Base-by-base conservation (phyloP, 495 filamentous ascomycete genomes). In the Hyaloscypha hepaticicola region DNA sequence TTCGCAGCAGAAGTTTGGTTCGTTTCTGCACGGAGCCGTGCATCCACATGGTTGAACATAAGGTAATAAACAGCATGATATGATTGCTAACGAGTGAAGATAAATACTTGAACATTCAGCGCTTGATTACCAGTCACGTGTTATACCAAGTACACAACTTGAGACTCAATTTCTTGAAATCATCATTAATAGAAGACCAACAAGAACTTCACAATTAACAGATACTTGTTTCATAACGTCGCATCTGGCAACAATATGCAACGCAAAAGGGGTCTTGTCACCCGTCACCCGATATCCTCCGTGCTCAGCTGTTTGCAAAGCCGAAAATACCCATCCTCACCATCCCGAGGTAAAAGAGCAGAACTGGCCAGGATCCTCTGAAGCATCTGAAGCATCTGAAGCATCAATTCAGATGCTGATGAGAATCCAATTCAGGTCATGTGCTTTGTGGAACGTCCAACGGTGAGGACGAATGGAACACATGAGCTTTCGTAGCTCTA, bases 261-360 rank as follows among this genome's bases (percentile, higher is more conserved):
- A 24, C 50, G 0, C 0, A 7, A 33, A 33, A 45, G 19, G 38
- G 38, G 38, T 9, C 38, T 28, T 22, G n/a, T 33, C 19, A 29
- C 11, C 3, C 31, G 21, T 41, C 27, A 29, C 33, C 56, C 56
- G 56, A 38, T 21, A 58, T 58, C n/a, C 56, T 58, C 56, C 56
- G 56, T 45, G 26, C 28, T 3, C 24, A 21, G 12, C 3, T 28
- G 56, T 21, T 24, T 26, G 50, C 22, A 53, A 22, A 53, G 22
- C 50, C 50, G 50, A 53, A 28, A 53, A 53, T 53, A 53, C 50
- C 50, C 50, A 53, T n/a, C 48, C 5, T n/a, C 22, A 16, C 48
- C 19, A n/a, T 25, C 28, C 56, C 56, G 56, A 58, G 56, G 56
- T 41, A 59, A 5, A n/a, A 24, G 19, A 41, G 31, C 50, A 24